These are phyloP conservation scores for Pythium chondricola DNA, from an alignment of 352 stramenopile species.

Conservation along the genomic window DNA sequence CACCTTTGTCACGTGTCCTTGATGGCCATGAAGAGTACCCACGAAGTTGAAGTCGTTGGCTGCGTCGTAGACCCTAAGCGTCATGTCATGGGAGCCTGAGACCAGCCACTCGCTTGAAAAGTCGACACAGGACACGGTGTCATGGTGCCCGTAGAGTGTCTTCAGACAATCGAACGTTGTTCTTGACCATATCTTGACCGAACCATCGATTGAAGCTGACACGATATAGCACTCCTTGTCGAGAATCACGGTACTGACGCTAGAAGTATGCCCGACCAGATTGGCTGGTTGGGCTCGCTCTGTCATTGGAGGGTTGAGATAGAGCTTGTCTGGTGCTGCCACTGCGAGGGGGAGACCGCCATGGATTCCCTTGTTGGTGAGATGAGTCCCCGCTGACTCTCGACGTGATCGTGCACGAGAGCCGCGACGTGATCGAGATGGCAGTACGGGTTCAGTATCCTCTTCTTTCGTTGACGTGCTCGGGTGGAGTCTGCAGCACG, in stretches of 20 bases:
- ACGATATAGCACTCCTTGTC: conserved; percentile 57
- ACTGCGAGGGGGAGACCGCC: not conserved
- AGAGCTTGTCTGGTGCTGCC: not conserved
- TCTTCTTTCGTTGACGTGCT: no score
- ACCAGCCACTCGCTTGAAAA: conserved; percentile 50
- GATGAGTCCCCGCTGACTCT: no score
- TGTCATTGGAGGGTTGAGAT: conserved; percentile 7
- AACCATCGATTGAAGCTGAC: conserved; percentile 57
- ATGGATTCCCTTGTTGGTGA: no score
- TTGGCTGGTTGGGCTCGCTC: conserved; percentile 25
- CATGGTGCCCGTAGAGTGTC: conserved; percentile 54
- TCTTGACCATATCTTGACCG: conserved; percentile 68
- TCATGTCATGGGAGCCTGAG: conserved; percentile 61
- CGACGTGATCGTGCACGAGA: no score
- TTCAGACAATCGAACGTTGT: conserved; percentile 42
- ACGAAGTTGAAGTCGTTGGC: conserved; percentile 32
- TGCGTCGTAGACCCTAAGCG: conserved; percentile 46
- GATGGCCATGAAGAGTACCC: conserved; percentile 37
- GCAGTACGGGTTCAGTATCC: no score
- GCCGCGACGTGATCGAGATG: no score
- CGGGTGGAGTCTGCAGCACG: no score
- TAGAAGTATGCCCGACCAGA: conserved; percentile 54
- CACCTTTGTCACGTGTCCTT: conserved; percentile 53
- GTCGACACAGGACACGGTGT: conserved; percentile 56
- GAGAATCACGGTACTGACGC: conserved; percentile 45